Evolutionary conservation across 2,329 filamentous ascomycete species (phyloP).

Genomic region (Annulohypoxylon truncatum): DNA sequence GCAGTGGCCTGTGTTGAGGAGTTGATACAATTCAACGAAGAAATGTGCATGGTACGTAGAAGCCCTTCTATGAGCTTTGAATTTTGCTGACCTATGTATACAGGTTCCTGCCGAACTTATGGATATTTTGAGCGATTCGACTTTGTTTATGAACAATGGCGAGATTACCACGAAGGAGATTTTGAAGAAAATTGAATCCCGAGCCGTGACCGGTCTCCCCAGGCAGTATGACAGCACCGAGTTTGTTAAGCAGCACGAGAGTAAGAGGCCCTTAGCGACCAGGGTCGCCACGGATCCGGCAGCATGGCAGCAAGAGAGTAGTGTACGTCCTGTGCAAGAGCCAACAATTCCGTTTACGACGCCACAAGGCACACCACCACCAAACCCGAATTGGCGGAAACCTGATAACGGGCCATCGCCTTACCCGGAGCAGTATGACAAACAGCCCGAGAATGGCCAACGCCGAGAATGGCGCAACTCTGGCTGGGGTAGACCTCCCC

Average conservation of each 20-base stretch:
- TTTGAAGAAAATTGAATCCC: conserved; percentile 89
- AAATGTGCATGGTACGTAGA: conserved; percentile 90
- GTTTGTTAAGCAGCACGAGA: conserved; percentile 67
- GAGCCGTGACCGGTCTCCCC: conserved; percentile 62
- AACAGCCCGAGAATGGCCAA: conserved; percentile 56
- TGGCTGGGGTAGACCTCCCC: conserved; percentile 59
- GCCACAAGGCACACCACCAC: conserved; percentile 62
- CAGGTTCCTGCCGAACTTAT: conserved; percentile 95
- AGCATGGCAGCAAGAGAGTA: conserved; percentile 84
- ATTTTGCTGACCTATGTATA: conserved; percentile 43
- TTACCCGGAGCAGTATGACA: conserved; percentile 59
- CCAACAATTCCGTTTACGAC: conserved; percentile 57
- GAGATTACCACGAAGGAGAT: conserved; percentile 98
- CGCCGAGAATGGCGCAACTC: conserved; percentile 70
- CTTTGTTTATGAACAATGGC: conserved; percentile 81
- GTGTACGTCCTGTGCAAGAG: conserved; percentile 81
- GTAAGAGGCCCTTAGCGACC: conserved; percentile 67
- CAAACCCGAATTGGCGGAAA: conserved; percentile 61
- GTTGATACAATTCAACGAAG: conserved; percentile 91
- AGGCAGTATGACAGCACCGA: conserved; percentile 71
- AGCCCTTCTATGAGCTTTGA: neutral
- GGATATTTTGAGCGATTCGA: conserved; percentile 84
- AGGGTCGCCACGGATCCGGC: conserved; percentile 89
- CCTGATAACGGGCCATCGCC: conserved; percentile 59
- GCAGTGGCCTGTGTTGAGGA: conserved; percentile 94